Base-by-base conservation (phyloP, 2,329 filamentous ascomycete species). In the Pseudogymnoascus sp. region DNA sequence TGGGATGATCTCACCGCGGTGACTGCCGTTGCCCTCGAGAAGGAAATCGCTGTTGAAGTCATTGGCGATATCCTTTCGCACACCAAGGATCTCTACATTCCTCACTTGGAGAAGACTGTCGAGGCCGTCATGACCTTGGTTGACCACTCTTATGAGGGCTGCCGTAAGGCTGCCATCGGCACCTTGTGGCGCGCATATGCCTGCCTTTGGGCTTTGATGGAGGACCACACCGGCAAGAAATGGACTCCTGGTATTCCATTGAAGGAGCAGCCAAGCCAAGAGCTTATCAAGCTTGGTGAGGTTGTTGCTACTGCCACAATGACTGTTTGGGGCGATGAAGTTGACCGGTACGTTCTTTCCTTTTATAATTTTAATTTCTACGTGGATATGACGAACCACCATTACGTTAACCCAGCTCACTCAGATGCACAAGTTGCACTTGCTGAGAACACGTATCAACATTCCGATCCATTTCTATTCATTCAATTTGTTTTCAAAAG, bases 401-500 rank as follows among this genome's bases (percentile, higher is more conserved):
- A 80, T 85, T 87, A 73, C 90, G 91, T 93, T 93, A 93, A 93
- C 93, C 92, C 93, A 97, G 93, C 93, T 97, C 93, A 97, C 93
- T 96, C 91, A 90, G 89, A 97, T 88, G 88, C 90, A 60, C 80
- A 79, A 84, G 80, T 79, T 86, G 89, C 86, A 86, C 79, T 87
- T 96, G 91, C 89, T 91, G 91, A 88, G 88, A 95, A 96, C 78
- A 81, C 91, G 89, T 85, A 78, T 82, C 78, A 76, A 77, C 74
- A 72, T 78, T 77, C 78, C 81, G 77, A 78, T 69, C 69, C 70
- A 64, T 61, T 67, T 69, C 38, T 62, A 67, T 63, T 68, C 34
- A 16, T 21, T 42, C 14, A 61, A 62, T 62, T 67, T 40, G 36
- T 66, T 42, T 63, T 65, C 61, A 53, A 59, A 56, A 62, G 31